phyloP scores from a whole-genome alignment of 2,329 filamentous ascomycete genomes.

The Neocucurbitaria cava region DNA sequence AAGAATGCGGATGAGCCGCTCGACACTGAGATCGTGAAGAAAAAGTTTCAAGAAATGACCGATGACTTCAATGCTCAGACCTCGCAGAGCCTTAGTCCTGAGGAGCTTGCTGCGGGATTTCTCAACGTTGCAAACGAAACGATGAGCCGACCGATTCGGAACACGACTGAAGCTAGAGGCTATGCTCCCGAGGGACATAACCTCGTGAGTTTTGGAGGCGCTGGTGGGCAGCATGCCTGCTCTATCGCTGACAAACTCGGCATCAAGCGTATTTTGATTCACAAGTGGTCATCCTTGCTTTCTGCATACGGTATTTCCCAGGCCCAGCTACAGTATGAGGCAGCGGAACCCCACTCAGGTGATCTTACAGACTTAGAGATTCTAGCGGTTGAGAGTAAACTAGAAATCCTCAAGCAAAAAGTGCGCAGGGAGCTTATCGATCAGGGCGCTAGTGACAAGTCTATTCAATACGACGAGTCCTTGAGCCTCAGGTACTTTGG shows the following conservation, averaged over 20 bases:
- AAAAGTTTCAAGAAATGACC: slow-evolving; percentile 74
- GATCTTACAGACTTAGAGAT: too few species aligned
- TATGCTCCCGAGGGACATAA: slow-evolving; percentile 85
- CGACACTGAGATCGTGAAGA: slow-evolving; percentile 73
- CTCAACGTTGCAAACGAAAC: slow-evolving; percentile 85
- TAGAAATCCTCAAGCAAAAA: background rate
- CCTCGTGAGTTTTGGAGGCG: slow-evolving; percentile 86
- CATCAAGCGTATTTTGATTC: slow-evolving; percentile 80
- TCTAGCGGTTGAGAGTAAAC: too few species aligned
- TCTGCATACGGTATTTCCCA: slow-evolving; percentile 80
- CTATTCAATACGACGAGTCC: slow-evolving; percentile 91
- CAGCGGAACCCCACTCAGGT: background rate
- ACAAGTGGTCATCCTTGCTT: slow-evolving; percentile 83
- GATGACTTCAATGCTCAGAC: slow-evolving; percentile 75
- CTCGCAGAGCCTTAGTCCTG: slow-evolving; percentile 59
- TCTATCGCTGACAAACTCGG: slow-evolving; percentile 82
- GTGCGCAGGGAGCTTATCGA: slow-evolving; percentile 61
- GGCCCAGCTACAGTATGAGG: background rate
- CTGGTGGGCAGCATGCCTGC: slow-evolving; percentile 88
- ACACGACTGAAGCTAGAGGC: slow-evolving; percentile 86
- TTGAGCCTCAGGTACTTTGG: slow-evolving; percentile 90
- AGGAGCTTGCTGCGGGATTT: slow-evolving; percentile 83
- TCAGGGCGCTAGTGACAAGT: slow-evolving; percentile 61
- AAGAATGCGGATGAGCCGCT: slow-evolving; percentile 80
- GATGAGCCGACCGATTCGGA: slow-evolving; percentile 86